Evolutionary conservation across 441 rosid genomes (phyloP).

Genomic region (Daphne laureola): DNA sequence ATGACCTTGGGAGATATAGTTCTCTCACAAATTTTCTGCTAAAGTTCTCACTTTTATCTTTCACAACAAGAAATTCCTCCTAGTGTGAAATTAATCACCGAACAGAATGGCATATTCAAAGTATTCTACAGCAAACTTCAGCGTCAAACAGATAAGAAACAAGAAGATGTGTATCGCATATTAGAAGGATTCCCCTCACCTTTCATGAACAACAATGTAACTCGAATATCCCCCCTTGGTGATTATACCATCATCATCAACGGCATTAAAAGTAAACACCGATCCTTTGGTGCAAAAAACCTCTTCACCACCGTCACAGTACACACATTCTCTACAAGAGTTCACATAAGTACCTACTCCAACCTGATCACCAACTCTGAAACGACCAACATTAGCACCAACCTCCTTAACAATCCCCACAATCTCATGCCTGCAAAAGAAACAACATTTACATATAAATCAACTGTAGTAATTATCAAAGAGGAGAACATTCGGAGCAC

Average conservation of each 20-base stretch:
- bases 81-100: neutral
- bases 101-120: too few species aligned
- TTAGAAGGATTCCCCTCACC: constrained; percentile 22
- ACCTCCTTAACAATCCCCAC: constrained; percentile 69
- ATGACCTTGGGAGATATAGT: too few species aligned
- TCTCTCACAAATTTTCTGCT: too few species aligned
- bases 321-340: constrained; percentile 71
- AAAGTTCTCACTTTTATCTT: too few species aligned
- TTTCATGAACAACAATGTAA: constrained; percentile 64
- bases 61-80: neutral
- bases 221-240: constrained; percentile 90
- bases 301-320: constrained; percentile 52
- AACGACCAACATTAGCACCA: constrained; percentile 51
- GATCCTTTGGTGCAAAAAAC: constrained; percentile 41
- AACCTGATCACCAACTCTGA: constrained; percentile 74
- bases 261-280: constrained; percentile 56
- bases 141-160: neutral
- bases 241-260: constrained; percentile 64
- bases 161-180: neutral
- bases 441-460: neutral
- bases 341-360: constrained; percentile 89
- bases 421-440: constrained; percentile 64
- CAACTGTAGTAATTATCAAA: neutral
- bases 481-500: neutral
- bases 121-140: neutral